These are phyloP conservation scores for Fallopia convolvulus DNA, from an alignment of 148 eudicot genomes.

Conservation along the genomic window DNA sequence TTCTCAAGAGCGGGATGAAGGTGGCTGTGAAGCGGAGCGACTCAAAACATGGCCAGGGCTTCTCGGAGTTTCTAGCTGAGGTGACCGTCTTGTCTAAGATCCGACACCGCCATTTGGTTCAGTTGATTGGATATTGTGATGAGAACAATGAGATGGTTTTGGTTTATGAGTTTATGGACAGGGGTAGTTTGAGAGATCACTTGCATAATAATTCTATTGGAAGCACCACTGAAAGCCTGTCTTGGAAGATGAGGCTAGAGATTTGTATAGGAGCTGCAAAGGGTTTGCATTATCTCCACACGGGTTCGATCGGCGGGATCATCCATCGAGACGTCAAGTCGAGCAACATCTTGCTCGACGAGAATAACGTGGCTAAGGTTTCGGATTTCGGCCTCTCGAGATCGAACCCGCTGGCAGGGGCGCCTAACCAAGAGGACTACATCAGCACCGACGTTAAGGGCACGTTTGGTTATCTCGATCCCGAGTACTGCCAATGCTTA, in stretches of 20 bases:
- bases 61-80: slow-evolving; percentile 47
- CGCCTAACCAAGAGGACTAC: slow-evolving; percentile 11
- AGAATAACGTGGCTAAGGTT: slow-evolving; percentile 46
- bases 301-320: slow-evolving; percentile 34
- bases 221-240: not conserved
- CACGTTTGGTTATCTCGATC: slow-evolving; percentile 56
- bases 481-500: slow-evolving; percentile 33
- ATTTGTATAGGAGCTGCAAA: slow-evolving; percentile 46
- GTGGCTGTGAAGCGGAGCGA: slow-evolving; percentile 53
- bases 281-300: slow-evolving; percentile 50
- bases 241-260: slow-evolving; percentile 50
- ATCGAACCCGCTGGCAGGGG: slow-evolving; percentile 27
- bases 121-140: slow-evolving; percentile 44
- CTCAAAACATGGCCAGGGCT: slow-evolving; percentile 38
- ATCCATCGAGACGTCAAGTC: slow-evolving; percentile 66
- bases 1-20: slow-evolving; percentile 23
- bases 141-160: slow-evolving; percentile 50
- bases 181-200: slow-evolving; percentile 42
- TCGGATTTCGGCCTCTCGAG: slow-evolving; percentile 53
- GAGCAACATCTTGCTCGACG: slow-evolving; percentile 50
- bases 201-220: slow-evolving; percentile 12
- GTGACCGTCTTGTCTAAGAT: slow-evolving; percentile 39
- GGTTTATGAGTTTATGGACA: slow-evolving; percentile 61
- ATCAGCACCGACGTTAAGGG: slow-evolving; percentile 45
- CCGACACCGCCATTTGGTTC: slow-evolving; percentile 49